Evolutionary conservation across 1,284 basidiomycete species (phyloP).

Genomic region (Ceratobasidium sp.): DNA sequence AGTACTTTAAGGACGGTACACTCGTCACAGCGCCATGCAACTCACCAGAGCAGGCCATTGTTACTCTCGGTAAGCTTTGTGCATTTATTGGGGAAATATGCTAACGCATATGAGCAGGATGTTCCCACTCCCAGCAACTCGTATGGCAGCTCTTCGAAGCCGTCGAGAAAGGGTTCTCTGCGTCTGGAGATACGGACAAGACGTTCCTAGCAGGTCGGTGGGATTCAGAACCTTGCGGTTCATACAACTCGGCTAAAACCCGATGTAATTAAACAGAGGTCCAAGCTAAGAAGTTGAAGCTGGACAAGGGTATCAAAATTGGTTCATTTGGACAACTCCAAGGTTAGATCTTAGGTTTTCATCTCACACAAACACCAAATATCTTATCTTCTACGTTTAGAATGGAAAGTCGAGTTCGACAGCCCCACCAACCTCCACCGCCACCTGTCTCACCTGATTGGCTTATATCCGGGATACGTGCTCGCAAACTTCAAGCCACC

Average conservation of each 20-base stretch:
- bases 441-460: slow-evolving; percentile 77
- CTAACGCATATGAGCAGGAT: slow-evolving; percentile 60
- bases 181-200: slow-evolving; percentile 70
- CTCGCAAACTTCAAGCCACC: slow-evolving; percentile 61
- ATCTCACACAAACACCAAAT: slow-evolving; percentile 7
- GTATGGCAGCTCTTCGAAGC: slow-evolving; percentile 79
- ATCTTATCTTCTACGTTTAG: slow-evolving; percentile 54
- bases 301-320: slow-evolving; percentile 73
- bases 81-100: not conserved
- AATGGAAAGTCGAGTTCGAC: slow-evolving; percentile 82
- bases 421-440: slow-evolving; percentile 71
- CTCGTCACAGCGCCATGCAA: slow-evolving; percentile 77
- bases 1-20: slow-evolving; percentile 72
- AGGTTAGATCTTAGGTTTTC: slow-evolving; percentile 58
- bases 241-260: not conserved
- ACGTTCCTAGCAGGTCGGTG: slow-evolving; percentile 67
- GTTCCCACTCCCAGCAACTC: slow-evolving; percentile 74
- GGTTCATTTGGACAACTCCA: slow-evolving; percentile 82
- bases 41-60: slow-evolving; percentile 75
- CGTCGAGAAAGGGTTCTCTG: slow-evolving; percentile 71
- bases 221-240: not conserved
- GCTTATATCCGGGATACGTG: slow-evolving; percentile 79
- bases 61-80: slow-evolving; percentile 69
- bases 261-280: slow-evolving; percentile 61
- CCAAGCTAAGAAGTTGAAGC: slow-evolving; percentile 63